Evolutionary conservation across 2,329 filamentous ascomycete species (phyloP).

Genomic region (Fusarium begoniae): DNA sequence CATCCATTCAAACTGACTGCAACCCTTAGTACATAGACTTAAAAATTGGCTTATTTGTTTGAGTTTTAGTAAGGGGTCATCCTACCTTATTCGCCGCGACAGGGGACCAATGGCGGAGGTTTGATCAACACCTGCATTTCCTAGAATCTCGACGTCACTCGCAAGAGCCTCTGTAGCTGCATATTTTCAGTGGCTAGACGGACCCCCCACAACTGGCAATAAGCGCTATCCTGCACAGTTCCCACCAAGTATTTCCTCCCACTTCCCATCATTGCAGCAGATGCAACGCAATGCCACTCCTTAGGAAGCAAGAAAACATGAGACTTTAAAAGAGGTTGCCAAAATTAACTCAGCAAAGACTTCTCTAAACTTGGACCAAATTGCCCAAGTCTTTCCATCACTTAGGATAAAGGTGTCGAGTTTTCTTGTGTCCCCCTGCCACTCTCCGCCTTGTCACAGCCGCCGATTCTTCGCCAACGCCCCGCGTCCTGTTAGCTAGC

Average conservation of each 20-base stretch:
- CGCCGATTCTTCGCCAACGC: background rate
- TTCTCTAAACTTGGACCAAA: no score
- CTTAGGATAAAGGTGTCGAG: no score
- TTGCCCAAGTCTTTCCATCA: no score
- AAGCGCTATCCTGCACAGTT: background rate
- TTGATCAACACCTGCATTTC: constrained; percentile 20
- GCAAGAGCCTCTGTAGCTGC: constrained; percentile 13
- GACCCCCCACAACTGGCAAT: background rate
- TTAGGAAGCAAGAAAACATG: no score
- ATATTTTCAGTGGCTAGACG: constrained; percentile 1
- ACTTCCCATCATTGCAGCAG: background rate
- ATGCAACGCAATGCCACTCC: background rate
- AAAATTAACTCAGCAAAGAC: no score
- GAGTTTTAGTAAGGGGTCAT: constrained; percentile 30
- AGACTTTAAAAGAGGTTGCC: no score
- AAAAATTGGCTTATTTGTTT: constrained; percentile 39
- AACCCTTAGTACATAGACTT: constrained; percentile 25
- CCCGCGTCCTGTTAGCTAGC: background rate
- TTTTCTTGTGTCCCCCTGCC: background rate
- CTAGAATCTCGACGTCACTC: background rate
- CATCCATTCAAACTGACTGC: background rate
- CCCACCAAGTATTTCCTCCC: background rate
- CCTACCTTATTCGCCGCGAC: background rate
- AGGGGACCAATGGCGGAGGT: background rate
- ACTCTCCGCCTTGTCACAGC: constrained; percentile 5